phyloP scores from a whole-genome alignment of 2,329 filamentous ascomycete genomes.

The Botrytis porri region DNA sequence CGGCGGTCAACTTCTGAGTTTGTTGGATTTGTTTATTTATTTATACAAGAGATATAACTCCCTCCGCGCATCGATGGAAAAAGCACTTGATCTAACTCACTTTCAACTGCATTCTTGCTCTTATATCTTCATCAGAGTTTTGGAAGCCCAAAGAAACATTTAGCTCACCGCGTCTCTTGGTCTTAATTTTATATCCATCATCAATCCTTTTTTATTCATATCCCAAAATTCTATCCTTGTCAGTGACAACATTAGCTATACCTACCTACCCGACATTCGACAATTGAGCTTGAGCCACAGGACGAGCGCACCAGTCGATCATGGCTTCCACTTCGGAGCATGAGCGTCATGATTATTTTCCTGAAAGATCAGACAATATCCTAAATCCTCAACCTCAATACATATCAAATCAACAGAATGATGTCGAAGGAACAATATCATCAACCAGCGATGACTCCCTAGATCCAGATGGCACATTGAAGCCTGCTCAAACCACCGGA shows the following conservation, averaged over 20 bases:
- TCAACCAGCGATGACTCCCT: slow-evolving; percentile 19
- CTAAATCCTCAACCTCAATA: background rate
- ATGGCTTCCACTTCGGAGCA: slow-evolving; percentile 11
- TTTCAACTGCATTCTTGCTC: background rate
- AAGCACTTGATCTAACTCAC: no score
- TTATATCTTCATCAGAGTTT: background rate
- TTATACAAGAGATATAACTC: background rate
- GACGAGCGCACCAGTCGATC: background rate
- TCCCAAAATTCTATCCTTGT: background rate
- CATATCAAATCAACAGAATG: background rate
- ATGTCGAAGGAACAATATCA: background rate
- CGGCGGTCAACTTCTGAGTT: background rate
- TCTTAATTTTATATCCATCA: background rate
- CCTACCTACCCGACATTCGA: background rate
- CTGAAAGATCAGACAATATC: background rate
- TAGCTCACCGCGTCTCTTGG: background rate
- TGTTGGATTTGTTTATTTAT: background rate
- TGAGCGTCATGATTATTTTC: slow-evolving; percentile 4
- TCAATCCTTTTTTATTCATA: background rate
- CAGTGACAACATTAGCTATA: background rate
- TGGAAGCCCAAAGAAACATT: background rate
- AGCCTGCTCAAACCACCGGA: slow-evolving; percentile 23
- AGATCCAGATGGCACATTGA: slow-evolving; percentile 18
- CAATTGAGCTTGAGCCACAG: background rate
- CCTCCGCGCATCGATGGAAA: background rate